A percentile compares a stretch with the other conserved stretches of the same genome.
Conservation (phyloP, 306 rosid genomes). For the Rosa lucieae region DNA sequence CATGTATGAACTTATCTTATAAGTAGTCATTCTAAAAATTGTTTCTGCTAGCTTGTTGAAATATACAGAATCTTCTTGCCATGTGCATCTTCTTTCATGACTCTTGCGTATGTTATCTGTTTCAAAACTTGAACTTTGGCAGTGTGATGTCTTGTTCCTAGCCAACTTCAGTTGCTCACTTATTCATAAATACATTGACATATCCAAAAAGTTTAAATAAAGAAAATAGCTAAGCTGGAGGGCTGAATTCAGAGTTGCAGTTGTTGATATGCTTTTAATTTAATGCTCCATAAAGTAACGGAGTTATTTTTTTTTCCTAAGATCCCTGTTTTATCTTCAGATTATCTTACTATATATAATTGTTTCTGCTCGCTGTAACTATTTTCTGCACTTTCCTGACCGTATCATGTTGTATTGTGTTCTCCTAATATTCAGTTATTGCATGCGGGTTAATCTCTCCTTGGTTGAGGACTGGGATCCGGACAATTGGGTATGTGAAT, state of each 20-base stretch:
- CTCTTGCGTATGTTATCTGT: no score
- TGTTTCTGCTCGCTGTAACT: background rate
- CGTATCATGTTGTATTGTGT: background rate
- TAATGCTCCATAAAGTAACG: background rate
- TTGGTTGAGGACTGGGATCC: slow-evolving; percentile 15
- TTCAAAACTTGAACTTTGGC: no score
- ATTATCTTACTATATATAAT: background rate
- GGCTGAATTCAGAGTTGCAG: background rate
- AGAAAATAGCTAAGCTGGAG: no score
- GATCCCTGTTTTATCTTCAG: background rate
- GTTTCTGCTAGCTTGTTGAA: no score
- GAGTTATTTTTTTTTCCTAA: background rate
- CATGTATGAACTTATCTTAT: no score
- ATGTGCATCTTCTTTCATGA: no score
- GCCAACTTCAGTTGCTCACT: no score
- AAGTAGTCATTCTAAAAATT: no score
- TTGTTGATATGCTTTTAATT: background rate
- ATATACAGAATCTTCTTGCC: no score
- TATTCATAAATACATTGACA: no score
- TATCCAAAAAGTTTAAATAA: no score
- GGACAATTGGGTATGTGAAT: slow-evolving; percentile 56
- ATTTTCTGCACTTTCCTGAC: background rate
- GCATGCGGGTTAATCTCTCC: slow-evolving; percentile 31
- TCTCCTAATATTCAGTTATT: slow-evolving; percentile 52
- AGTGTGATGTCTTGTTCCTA: no score